Evolutionary conservation across 78 protist species (phyloP), one percentile per base, ranked within the genome.

Genomic region (Protostelium mycophagum): DNA sequence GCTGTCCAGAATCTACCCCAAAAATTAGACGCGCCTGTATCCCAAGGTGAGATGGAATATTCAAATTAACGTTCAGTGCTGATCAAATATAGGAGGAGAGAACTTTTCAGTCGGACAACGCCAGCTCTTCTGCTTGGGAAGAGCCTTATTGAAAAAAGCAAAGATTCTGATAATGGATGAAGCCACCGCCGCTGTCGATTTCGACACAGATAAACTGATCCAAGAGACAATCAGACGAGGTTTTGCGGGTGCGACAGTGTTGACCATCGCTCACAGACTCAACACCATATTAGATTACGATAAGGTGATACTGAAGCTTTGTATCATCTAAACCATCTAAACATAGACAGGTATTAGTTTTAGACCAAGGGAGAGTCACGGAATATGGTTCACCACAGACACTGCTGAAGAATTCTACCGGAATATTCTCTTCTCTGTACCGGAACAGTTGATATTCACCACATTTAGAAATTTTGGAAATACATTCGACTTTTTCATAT

Each of bases 91-190:
- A 51, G 73, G 73, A 51, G 98, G 98, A 28, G 83, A 28, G 9
- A 96, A 95, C 88, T 88, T 96, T 36, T 84, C 93, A 38, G 90
- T 92, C 31, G 99, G 99, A 0, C 96, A 97, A 91, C 91, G 96
- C 83, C 99, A 98, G 92, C 91, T 97, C 37, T 34, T 98, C n/a
- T 96, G 98, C 90, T 84, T 98, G 37, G 97, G 98, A 31, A 94
- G 98, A 35, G 99, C 98, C 84, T 35, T 97, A 1, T 36, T 96
- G 10, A 28, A 31, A 35, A 28, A 38, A 28, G 36, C 89, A 1
- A 51, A 88, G 29, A 83, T 98, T 34, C 39, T 97, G 63, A 85
- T 97, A 35, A 9, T 97, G 73, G 99, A 98, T 90, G 99, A 98
- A 89, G 98, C 98, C 29, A 97, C 99, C 0, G 97, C 99, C 0